Evolutionary conservation across 176 grass and related monocot genomes (phyloP), one percentile per base, ranked within the genome.

Genomic region (Eremochloa ophiuroides): DNA sequence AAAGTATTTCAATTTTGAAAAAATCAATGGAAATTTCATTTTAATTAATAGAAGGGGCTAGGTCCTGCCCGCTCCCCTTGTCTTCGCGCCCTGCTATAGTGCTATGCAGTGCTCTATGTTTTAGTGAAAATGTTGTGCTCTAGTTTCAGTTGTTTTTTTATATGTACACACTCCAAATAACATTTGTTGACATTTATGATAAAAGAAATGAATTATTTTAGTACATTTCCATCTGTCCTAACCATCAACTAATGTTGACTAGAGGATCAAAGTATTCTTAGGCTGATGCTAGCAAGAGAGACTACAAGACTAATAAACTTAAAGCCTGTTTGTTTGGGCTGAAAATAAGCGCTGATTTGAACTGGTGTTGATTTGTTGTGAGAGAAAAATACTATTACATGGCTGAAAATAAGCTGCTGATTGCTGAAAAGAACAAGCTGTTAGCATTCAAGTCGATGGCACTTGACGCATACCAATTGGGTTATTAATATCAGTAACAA

Each of bases 401-500:
- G n/a, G n/a, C n/a, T n/a, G n/a, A n/a, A n/a, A n/a, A n/a, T n/a
- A n/a, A n/a, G n/a, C n/a, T n/a, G n/a, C n/a, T n/a, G n/a, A n/a
- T n/a, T n/a, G n/a, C n/a, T n/a, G n/a, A n/a, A n/a, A n/a, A n/a
- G n/a, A n/a, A n/a, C n/a, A n/a, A n/a, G n/a, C n/a, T n/a, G n/a
- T n/a, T n/a, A n/a, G 16, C 37, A 60, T 30, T 68, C 31, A 77
- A 70, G 33, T 47, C 56, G 47, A 31, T 69, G 7, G n/a, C n/a
- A n/a, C n/a, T n/a, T n/a, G n/a, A n/a, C n/a, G n/a, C 31, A 82
- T 34, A 26, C n/a, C 22, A 59, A 62, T 14, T 82, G 76, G 38
- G 50, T 23, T 70, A 2, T 71, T 40, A 22, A 47, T 16, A 68
- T 59, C 68, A 81, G 18, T 10, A 55, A 30, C 28, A 22, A 43